These are phyloP conservation scores for Antrodiella citrinella DNA, from an alignment of 768 basidiomycete genomes.

Conservation along the genomic window DNA sequence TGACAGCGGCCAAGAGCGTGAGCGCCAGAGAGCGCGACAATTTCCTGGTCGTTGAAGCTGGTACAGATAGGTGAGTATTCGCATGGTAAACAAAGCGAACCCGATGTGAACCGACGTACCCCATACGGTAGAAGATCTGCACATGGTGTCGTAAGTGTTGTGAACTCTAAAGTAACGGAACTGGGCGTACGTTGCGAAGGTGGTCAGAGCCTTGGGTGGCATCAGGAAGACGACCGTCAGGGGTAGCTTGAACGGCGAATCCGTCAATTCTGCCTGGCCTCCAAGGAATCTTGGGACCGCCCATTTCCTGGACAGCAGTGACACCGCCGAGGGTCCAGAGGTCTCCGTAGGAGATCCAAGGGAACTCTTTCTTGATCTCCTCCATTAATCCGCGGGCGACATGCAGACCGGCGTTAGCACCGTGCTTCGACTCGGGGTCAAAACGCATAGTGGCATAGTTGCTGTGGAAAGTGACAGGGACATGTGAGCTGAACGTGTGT, in stretches of 20 bases:
- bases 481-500: background rate
- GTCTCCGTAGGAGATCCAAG: conserved; percentile 95
- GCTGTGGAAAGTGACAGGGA: conserved; percentile 30
- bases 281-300: conserved; percentile 91
- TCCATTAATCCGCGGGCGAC: conserved; percentile 81
- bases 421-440: conserved; percentile 77
- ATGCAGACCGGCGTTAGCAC: conserved; percentile 76
- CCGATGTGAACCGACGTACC: conserved; percentile 25
- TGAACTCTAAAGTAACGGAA: background rate
- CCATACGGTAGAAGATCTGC: conserved; percentile 89
- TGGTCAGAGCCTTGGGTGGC: conserved; percentile 79
- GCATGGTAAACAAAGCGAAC: background rate
- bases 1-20: conserved; percentile 98
- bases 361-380: conserved; percentile 77
- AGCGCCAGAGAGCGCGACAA: conserved; percentile 89
- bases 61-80: background rate
- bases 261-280: conserved; percentile 90
- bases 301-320: conserved; percentile 86
- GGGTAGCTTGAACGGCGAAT: conserved; percentile 60
- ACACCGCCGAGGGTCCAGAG: conserved; percentile 96
- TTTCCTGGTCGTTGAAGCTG: conserved; percentile 93
- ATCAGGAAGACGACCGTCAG: conserved; percentile 88
- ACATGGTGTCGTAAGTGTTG: background rate
- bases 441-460: conserved; percentile 99
- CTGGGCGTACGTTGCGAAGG: conserved; percentile 55